phyloP scores from a whole-genome alignment of 257 asterid genomes.

The Nicotiana obtusifolia region DNA sequence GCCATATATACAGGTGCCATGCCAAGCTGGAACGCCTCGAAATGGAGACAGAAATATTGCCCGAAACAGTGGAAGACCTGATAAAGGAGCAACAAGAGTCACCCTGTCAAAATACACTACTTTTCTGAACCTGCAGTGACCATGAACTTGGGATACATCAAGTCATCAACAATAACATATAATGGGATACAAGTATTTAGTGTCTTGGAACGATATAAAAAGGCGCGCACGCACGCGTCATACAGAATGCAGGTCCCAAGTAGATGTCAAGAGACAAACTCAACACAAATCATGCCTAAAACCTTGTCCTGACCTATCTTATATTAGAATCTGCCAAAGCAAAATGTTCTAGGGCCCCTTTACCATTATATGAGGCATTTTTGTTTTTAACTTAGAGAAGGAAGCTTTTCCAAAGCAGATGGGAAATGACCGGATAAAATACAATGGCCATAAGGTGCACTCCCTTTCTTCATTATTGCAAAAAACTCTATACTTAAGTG shows the following conservation, averaged over 20 bases:
- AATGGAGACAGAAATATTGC: conserved; percentile 77
- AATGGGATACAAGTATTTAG: neutral
- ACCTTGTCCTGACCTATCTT: neutral
- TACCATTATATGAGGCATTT: neutral
- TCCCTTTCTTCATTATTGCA: neutral
- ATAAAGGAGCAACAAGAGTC: conserved; percentile 2
- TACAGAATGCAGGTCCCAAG: neutral
- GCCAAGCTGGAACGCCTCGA: conserved; percentile 77
- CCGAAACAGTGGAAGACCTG: conserved; percentile 77
- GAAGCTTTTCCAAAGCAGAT: neutral
- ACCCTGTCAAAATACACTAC: neutral
- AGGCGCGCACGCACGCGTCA: neutral
- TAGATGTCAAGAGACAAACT: neutral
- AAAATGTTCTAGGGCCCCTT: neutral
- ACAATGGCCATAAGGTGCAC: neutral
- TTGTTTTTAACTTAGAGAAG: neutral
- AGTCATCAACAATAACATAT: neutral
- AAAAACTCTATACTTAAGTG: neutral
- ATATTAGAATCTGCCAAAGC: neutral
- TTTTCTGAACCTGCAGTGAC: neutral
- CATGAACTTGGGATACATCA: neutral
- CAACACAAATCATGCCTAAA: neutral
- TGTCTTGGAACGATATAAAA: neutral
- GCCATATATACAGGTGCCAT: conserved; percentile 81
- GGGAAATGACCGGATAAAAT: neutral